Percentiles rank a stretch among this genome's conserved stretches.
Conservation (phyloP, 192 early-diverging fungal genomes). For the Coemansia sp. region DNA sequence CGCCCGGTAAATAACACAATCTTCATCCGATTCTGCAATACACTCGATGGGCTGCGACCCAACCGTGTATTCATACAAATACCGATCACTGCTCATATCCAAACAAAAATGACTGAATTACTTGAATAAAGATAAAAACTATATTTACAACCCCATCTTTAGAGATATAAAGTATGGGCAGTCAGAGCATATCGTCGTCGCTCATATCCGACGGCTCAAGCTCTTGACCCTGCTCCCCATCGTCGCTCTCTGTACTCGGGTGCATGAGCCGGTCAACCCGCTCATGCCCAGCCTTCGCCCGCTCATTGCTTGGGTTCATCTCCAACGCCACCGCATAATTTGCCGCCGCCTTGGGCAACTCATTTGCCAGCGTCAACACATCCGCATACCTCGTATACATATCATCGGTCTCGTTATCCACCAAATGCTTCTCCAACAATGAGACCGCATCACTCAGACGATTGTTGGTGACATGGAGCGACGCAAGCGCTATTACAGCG, state of each 20-base stretch:
- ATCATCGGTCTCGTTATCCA: constrained; percentile 38
- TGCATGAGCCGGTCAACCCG: constrained; percentile 49
- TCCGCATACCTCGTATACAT: constrained; percentile 51
- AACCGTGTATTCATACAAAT: constrained; percentile 20
- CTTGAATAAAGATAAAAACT: constrained; percentile 4
- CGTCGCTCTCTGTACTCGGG: constrained; percentile 14
- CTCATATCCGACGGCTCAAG: constrained; percentile 20
- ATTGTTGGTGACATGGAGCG: constrained; percentile 29
- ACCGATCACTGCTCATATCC: background rate
- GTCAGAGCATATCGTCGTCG: constrained; percentile 19
- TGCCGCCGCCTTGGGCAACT: constrained; percentile 37
- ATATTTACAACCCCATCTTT: background rate
- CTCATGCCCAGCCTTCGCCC: constrained; percentile 31
- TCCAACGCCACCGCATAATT: constrained; percentile 40
- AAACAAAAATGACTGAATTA: background rate
- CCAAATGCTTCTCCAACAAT: constrained; percentile 30
- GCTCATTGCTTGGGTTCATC: constrained; percentile 35
- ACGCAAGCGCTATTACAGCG: constrained; percentile 39
- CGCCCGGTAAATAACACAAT: constrained; percentile 8
- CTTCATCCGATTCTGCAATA: constrained; percentile 14
- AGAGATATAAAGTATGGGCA: background rate
- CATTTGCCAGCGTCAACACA: constrained; percentile 45
- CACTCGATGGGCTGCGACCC: constrained; percentile 5
- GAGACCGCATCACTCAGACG: constrained; percentile 14
- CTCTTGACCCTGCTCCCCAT: constrained; percentile 5